These are phyloP conservation scores for Herpetomonas samuelpessoai DNA, from an alignment of 208 protist species.

Conservation along the genomic window DNA sequence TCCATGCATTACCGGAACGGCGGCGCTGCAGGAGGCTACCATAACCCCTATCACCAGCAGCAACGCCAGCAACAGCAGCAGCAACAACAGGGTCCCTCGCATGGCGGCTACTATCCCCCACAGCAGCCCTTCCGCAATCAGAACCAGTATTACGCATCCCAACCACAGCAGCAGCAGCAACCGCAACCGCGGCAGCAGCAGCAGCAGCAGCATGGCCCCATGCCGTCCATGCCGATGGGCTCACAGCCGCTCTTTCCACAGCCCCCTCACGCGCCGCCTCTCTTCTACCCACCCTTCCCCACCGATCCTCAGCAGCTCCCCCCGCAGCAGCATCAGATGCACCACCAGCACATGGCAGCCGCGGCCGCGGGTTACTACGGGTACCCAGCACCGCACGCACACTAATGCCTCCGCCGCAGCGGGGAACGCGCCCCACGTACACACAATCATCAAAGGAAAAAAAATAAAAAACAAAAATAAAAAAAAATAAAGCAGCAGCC, in stretches of 20 bases:
- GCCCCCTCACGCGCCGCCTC: background rate
- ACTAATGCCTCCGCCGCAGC: background rate
- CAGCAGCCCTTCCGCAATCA: too few species aligned
- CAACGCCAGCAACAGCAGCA: constrained; percentile 8
- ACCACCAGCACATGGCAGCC: constrained; percentile 2
- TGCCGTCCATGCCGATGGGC: too few species aligned
- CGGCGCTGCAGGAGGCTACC: constrained; percentile 10
- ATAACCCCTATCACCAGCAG: constrained; percentile 5
- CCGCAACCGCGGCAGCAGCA: constrained; percentile 7
- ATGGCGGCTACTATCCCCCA: constrained; percentile 8
- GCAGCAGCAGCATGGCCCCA: constrained; percentile 15
- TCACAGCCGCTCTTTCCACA: background rate
- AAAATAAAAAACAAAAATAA: constrained; percentile 1
- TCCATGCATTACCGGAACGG: too few species aligned
- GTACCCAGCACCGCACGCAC: background rate
- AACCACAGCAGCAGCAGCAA: background rate
- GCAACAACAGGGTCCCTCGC: constrained; percentile 15
- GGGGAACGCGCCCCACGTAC: background rate
- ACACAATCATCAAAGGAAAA: background rate
- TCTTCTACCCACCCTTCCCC: background rate
- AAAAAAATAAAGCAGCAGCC: too few species aligned
- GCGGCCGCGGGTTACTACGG: background rate
- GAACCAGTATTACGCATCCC: background rate
- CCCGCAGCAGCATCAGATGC: background rate
- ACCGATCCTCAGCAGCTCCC: background rate